Conservation (phyloP, 768 basidiomycete genomes). For the Boletus tylopilopsis region DNA sequence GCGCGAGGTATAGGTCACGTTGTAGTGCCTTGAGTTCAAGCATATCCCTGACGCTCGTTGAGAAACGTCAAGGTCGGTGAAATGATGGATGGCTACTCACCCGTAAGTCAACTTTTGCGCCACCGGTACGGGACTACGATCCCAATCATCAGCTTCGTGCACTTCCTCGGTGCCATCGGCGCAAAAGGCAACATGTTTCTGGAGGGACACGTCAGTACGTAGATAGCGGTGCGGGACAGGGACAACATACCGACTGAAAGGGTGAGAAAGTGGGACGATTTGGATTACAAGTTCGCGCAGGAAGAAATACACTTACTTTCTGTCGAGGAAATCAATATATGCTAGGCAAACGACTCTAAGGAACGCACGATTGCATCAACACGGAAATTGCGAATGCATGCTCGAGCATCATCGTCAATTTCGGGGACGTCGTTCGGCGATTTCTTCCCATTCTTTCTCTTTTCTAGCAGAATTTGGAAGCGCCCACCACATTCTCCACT, state of each 20-base stretch:
- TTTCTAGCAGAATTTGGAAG: conserved; percentile 24
- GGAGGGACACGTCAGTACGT: background rate
- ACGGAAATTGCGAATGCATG: conserved; percentile 26
- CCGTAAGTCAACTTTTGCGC: conserved; percentile 60
- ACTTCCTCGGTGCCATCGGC: conserved; percentile 53
- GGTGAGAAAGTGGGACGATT: background rate
- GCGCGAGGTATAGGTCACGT: conserved; percentile 56
- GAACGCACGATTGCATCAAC: conserved; percentile 19
- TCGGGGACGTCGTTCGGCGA: background rate
- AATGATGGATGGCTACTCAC: conserved; percentile 41
- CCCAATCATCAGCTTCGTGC: conserved; percentile 73
- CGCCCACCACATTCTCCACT: conserved; percentile 21
- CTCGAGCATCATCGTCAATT: conserved; percentile 16
- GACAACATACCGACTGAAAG: conserved; percentile 12
- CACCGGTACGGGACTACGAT: conserved; percentile 67
- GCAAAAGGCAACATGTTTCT: conserved; percentile 64
- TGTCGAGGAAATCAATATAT: conserved; percentile 3
- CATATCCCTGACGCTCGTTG: conserved; percentile 42
- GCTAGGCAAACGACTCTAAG: background rate
- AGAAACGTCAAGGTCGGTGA: background rate
- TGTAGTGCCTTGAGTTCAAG: conserved; percentile 70
- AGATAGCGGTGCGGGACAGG: background rate
- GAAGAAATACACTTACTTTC: conserved; percentile 15
- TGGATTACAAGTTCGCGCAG: background rate
- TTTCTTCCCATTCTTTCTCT: conserved; percentile 12